These are phyloP conservation scores for Colletotrichum liaoningense DNA, from an alignment of 2,329 filamentous ascomycete species.

Conservation along the genomic window DNA sequence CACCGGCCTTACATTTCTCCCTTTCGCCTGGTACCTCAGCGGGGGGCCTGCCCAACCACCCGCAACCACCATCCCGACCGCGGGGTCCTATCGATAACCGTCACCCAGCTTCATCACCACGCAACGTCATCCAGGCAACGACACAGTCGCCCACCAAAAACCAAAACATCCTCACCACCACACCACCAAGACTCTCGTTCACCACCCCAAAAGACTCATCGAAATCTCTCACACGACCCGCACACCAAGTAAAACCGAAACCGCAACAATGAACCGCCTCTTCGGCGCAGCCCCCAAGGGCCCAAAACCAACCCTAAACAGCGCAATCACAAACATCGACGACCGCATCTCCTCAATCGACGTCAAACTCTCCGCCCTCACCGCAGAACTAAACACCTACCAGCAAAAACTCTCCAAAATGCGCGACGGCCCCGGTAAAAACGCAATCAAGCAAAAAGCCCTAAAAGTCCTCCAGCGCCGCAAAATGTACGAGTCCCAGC, in stretches of 20 bases:
- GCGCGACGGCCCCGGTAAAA: conserved; percentile 95
- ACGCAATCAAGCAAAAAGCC: conserved; percentile 91
- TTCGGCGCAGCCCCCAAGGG: conserved; percentile 89
- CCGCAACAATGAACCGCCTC: conserved; percentile 85
- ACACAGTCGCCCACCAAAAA: neutral
- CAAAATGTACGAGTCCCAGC: conserved; percentile 93
- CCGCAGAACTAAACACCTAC: conserved; percentile 89
- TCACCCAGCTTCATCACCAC: conserved; percentile 4
- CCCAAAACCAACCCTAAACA: conserved; percentile 89
- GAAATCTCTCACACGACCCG: neutral
- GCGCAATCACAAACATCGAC: conserved; percentile 88
- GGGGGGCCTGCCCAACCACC: neutral
- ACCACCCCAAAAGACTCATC: neutral
- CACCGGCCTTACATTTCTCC: neutral
- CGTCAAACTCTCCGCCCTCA: conserved; percentile 92
- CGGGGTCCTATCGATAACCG: conserved; percentile 30
- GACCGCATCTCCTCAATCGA: conserved; percentile 87
- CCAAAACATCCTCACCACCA: neutral
- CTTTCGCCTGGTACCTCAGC: too few relatives aligned
- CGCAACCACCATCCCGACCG: neutral
- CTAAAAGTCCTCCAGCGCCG: conserved; percentile 93
- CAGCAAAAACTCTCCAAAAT: conserved; percentile 89
- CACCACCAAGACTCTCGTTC: neutral
- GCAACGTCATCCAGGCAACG: neutral
- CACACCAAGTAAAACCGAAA: too few relatives aligned